Percentiles rank a stretch among this genome's conserved stretches.
Evolutionary conservation across 2,329 filamentous ascomycete species (phyloP).

Genomic region (Alternaria ethzedia): DNA sequence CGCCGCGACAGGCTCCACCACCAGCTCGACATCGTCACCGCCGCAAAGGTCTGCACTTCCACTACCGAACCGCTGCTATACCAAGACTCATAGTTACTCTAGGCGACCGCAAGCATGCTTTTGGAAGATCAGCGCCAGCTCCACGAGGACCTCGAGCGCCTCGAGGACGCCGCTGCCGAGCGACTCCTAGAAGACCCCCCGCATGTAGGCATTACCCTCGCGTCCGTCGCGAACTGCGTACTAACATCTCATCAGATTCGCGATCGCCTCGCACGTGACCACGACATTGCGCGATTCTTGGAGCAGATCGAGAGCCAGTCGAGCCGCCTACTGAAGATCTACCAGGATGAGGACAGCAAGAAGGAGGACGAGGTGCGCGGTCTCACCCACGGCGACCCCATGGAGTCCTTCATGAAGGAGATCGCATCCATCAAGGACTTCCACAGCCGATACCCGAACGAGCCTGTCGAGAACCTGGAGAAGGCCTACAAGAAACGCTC

Average conservation of each 20-base stretch:
- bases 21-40: conserved; percentile 18
- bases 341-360: conserved; percentile 76
- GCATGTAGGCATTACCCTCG: conserved; percentile 64
- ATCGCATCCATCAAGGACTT: conserved; percentile 82
- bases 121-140: conserved; percentile 93
- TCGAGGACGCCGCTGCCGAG: conserved; percentile 93
- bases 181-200: conserved; percentile 87
- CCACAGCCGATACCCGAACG: conserved; percentile 89
- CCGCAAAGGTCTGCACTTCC: conserved; percentile 31
- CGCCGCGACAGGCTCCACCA: conserved; percentile 19
- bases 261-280: conserved; percentile 86
- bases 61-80: conserved; percentile 15
- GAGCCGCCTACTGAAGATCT: conserved; percentile 78
- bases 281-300: conserved; percentile 87
- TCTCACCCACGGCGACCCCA: conserved; percentile 83
- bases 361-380: conserved; percentile 81
- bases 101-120: conserved; percentile 64
- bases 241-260: conserved; percentile 68
- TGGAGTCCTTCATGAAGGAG: conserved; percentile 91
- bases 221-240: not conserved
- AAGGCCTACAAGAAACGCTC: conserved; percentile 80
- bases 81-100: conserved; percentile 21
- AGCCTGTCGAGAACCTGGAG: conserved; percentile 94
- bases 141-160: conserved; percentile 93
- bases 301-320: conserved; percentile 89